Conservation (phyloP, 2,329 filamentous ascomycete species). For the Ascochyta pisi region DNA sequence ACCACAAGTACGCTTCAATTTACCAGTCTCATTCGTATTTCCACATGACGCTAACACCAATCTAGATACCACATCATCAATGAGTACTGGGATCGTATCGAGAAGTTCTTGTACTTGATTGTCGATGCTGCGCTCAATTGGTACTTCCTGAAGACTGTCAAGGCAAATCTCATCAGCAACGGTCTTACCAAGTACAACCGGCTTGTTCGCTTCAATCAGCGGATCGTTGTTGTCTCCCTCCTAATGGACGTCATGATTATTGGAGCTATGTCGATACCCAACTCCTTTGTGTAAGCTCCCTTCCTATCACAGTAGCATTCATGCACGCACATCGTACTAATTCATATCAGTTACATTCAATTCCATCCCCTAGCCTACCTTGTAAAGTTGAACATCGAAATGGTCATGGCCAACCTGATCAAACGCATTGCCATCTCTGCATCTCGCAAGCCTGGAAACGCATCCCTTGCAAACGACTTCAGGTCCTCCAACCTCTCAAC, state of each 20-base stretch:
- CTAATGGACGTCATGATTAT: constrained; percentile 60
- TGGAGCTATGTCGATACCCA: constrained; percentile 55
- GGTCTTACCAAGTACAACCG: constrained; percentile 60
- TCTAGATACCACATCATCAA: constrained; percentile 43
- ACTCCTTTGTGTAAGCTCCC: constrained; percentile 53
- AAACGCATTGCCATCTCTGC: constrained; percentile 47
- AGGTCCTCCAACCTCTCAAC: constrained; percentile 36
- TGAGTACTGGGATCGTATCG: constrained; percentile 49
- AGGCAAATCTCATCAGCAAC: constrained; percentile 56
- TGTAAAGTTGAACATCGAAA: constrained; percentile 60
- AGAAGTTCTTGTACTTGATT: constrained; percentile 48
- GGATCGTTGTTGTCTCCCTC: constrained; percentile 58
- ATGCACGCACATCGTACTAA: not conserved
- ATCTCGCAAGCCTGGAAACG: constrained; percentile 37
- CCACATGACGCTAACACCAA: not conserved
- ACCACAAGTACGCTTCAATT: constrained; percentile 23
- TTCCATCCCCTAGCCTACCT: constrained; percentile 60
- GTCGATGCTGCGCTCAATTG: constrained; percentile 49
- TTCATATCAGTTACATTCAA: constrained; percentile 52
- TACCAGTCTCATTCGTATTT: not conserved
- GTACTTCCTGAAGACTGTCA: constrained; percentile 54
- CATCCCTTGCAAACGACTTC: constrained; percentile 39
- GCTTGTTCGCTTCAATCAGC: constrained; percentile 59
- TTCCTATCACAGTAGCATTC: not conserved
- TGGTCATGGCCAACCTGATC: constrained; percentile 61